These are phyloP conservation scores for Scedosporium dehoogii DNA, from an alignment of 2,329 filamentous ascomycete species.

Conservation along the genomic window DNA sequence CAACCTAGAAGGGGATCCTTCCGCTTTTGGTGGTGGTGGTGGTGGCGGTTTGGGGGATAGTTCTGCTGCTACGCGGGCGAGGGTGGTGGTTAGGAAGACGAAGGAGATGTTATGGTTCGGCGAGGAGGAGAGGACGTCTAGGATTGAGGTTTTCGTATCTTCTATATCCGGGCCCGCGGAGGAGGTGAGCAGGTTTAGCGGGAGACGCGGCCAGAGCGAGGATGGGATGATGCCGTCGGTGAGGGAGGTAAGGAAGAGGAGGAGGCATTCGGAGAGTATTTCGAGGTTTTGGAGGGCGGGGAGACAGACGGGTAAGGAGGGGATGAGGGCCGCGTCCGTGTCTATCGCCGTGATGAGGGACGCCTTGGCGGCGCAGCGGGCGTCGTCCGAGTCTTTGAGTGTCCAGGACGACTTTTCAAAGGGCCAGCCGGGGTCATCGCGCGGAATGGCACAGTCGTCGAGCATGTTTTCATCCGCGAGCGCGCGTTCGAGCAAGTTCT, in stretches of 20 bases:
- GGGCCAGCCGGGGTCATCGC: slow-evolving; percentile 48
- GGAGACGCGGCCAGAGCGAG: slow-evolving; percentile 59
- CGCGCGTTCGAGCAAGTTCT: slow-evolving; percentile 43
- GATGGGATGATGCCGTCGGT: slow-evolving; percentile 69
- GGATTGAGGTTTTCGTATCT: slow-evolving; percentile 42
- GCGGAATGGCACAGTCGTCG: slow-evolving; percentile 39
- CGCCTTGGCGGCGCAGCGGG: slow-evolving; percentile 16
- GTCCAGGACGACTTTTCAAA: slow-evolving; percentile 36
- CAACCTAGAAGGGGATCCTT: background rate
- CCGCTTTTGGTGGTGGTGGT: slow-evolving; percentile 1
- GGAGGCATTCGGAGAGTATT: slow-evolving; percentile 57
- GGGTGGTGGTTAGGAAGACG: slow-evolving; percentile 73
- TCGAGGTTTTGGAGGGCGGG: slow-evolving; percentile 63
- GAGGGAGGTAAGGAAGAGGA: slow-evolving; percentile 65
- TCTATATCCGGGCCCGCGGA: slow-evolving; percentile 16
- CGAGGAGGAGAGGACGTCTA: slow-evolving; percentile 63
- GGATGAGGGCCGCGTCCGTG: slow-evolving; percentile 50
- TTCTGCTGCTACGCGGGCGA: slow-evolving; percentile 44
- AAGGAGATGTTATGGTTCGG: slow-evolving; percentile 83
- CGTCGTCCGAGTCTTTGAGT: background rate
- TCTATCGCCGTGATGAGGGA: slow-evolving; percentile 60
- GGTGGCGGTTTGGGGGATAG: slow-evolving; percentile 22
- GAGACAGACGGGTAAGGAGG: slow-evolving; percentile 52
- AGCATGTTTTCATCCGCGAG: slow-evolving; percentile 55
- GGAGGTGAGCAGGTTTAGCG: slow-evolving; percentile 45